phyloP scores from a whole-genome alignment of 2,329 filamentous ascomycete genomes.

The Curvularia verruculosa region DNA sequence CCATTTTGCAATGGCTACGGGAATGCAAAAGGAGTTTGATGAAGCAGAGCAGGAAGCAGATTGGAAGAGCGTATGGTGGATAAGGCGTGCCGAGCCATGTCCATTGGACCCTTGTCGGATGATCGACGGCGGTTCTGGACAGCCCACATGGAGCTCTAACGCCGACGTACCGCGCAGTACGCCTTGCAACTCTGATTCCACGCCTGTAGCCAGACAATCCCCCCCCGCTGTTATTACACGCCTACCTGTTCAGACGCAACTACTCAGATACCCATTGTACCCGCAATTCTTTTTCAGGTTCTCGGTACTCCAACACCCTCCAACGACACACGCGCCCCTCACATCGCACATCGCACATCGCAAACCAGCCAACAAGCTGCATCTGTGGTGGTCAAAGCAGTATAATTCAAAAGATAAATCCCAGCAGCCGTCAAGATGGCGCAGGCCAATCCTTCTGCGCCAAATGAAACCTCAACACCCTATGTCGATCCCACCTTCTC shows the following conservation, averaged over 20 bases:
- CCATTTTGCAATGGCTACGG: background rate
- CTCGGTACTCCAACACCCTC: background rate
- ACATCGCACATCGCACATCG: background rate
- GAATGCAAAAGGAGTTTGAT: background rate
- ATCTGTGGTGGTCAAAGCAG: background rate
- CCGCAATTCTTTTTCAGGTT: background rate
- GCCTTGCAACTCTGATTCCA: background rate
- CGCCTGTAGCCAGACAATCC: background rate
- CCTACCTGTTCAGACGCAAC: background rate
- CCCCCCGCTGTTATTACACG: background rate
- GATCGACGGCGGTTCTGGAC: slow-evolving; percentile 19
- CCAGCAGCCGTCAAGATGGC: slow-evolving; percentile 17
- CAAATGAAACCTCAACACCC: slow-evolving; percentile 26
- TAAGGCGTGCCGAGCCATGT: slow-evolving; percentile 15
- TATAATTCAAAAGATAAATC: background rate
- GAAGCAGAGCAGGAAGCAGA: background rate
- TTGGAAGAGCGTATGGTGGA: background rate
- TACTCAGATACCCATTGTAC: background rate
- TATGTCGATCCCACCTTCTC: slow-evolving; percentile 74
- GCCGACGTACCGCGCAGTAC: slow-evolving; percentile 5
- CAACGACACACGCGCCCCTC: background rate
- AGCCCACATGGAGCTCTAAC: slow-evolving; percentile 9
- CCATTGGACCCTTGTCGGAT: slow-evolving; percentile 18
- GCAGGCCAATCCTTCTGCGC: slow-evolving; percentile 15
- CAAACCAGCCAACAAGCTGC: background rate